Percentiles rank a stretch among this genome's conserved stretches.
Evolutionary conservation across 139 green algal genomes (phyloP).

Genomic region (Chlamydomonas asymmetrica): DNA sequence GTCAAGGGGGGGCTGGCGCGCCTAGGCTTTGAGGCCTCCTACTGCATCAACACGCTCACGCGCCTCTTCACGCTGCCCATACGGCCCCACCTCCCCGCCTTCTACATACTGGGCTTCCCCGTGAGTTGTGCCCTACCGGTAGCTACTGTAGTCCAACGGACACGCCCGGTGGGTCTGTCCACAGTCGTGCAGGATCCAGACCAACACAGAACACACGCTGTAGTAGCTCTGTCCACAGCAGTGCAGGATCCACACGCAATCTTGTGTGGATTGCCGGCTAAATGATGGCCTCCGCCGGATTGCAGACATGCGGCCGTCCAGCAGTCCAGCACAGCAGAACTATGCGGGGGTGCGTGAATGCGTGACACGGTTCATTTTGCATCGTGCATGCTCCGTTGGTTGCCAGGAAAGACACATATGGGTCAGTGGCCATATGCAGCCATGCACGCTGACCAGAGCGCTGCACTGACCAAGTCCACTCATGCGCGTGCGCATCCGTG

Average conservation of each 20-base stretch:
- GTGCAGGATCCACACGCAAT: too few relatives aligned
- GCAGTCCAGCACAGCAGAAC: too few relatives aligned
- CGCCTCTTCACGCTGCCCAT: slow-evolving; percentile 77
- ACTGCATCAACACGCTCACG: slow-evolving; percentile 64
- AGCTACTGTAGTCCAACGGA: neutral
- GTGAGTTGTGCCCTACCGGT: slow-evolving; percentile 19
- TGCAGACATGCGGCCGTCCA: too few relatives aligned
- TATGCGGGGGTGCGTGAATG: neutral
- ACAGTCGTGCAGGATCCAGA: too few relatives aligned
- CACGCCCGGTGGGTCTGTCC: neutral
- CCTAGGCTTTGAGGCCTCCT: slow-evolving; percentile 63
- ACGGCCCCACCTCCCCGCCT: slow-evolving; percentile 63
- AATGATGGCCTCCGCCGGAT: too few relatives aligned
- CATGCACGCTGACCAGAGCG: too few relatives aligned
- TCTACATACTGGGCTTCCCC: slow-evolving; percentile 84
- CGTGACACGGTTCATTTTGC: neutral
- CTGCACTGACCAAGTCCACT: neutral
- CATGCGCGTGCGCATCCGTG: neutral
- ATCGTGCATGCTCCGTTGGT: neutral
- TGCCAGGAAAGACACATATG: too few relatives aligned
- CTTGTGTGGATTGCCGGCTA: too few relatives aligned
- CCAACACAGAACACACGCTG: too few relatives aligned
- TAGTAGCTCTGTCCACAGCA: too few relatives aligned
- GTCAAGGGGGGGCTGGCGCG: slow-evolving; percentile 33
- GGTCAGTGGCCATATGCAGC: too few relatives aligned